Base-by-base conservation (phyloP, 1,284 basidiomycete genomes). In the Baeospora myosura region DNA sequence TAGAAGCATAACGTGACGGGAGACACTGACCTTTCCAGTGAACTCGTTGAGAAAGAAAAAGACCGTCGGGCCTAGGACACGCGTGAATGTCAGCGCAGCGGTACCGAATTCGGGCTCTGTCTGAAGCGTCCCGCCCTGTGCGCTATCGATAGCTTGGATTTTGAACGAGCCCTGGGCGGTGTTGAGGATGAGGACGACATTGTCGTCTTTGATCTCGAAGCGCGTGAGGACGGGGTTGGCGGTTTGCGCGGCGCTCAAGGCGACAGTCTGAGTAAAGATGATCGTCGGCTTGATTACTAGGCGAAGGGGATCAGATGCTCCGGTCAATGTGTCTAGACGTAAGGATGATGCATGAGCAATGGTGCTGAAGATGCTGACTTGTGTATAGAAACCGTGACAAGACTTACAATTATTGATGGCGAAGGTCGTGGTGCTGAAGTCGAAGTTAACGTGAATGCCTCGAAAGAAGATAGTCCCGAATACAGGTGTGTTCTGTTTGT, bases 21-120 rank as follows among this genome's bases (percentile, higher is more conserved):
- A n/a, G n/a, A n/a, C n/a, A n/a, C n/a, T n/a, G n/a, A 38, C 36
- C 36, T 22, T 38, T 22, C 17, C 25, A 11, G 38, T 38, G 32
- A 33, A 33, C 16, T 33, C 32, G 32, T 33, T 33, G 7, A 11
- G 32, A 18, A 33, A 33, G 16, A 14, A 33, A 18, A 33, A 33
- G 32, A 33, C 32, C 7, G 11, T 18, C 7, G 32, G 32, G 8
- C 32, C 32, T 8, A 33, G 32, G 32, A 33, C 16, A 18, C 20
- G 32, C 8, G 20, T 18, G 20, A 14, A 33, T 18, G 11, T 18
- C 7, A 33, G 8, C 8, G 32, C 12, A n/a, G n/a, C n/a, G n/a
- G 26, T 8, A 8, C 32, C 32, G 20, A 33, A 33, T 17, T 33
- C 32, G 8, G 11, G 32, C 16, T 33, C 32, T 7, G 16, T 33